Evolutionary conservation across 345 rosid genomes (phyloP).

Genomic region (Schrenkiella parvula): DNA sequence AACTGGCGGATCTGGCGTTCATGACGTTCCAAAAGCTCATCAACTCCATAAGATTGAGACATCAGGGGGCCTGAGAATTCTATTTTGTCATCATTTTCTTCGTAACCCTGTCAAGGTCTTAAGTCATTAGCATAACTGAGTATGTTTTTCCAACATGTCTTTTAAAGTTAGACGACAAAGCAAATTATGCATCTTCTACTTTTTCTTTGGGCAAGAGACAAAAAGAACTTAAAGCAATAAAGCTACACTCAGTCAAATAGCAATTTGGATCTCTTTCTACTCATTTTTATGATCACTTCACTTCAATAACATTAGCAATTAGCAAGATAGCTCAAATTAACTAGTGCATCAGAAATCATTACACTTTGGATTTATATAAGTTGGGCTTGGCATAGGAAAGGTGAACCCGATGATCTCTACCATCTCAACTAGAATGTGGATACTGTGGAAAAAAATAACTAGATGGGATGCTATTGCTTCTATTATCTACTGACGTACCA

Average conservation of each 20-base stretch:
- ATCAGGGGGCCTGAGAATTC: slow-evolving; percentile 91
- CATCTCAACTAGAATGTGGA: neutral
- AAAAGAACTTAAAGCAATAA: slow-evolving; percentile 8
- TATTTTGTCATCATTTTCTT: slow-evolving; percentile 55
- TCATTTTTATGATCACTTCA: neutral
- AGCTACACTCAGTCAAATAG: slow-evolving; percentile 12
- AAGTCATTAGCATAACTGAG: slow-evolving; percentile 24
- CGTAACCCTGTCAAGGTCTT: slow-evolving; percentile 44
- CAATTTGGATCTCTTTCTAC: slow-evolving; percentile 6
- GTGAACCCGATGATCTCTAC: neutral
- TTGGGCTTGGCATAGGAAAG: neutral
- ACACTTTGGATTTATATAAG: neutral
- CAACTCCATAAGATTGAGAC: slow-evolving; percentile 73
- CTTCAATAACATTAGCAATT: neutral
- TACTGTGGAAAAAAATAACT: neutral
- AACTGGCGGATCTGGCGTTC: slow-evolving; percentile 91
- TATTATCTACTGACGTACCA: slow-evolving; percentile 49
- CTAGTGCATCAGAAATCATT: neutral
- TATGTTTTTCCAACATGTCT: neutral
- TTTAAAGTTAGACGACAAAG: slow-evolving; percentile 15
- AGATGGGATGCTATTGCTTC: slow-evolving; percentile 10
- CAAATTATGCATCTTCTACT: slow-evolving; percentile 24
- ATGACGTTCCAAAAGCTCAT: slow-evolving; percentile 76
- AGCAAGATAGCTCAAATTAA: neutral
- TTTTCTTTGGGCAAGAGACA: neutral